These are phyloP conservation scores for Hirsutella rhossiliensis DNA, from an alignment of 2,329 filamentous ascomycete genomes.

Conservation along the genomic window DNA sequence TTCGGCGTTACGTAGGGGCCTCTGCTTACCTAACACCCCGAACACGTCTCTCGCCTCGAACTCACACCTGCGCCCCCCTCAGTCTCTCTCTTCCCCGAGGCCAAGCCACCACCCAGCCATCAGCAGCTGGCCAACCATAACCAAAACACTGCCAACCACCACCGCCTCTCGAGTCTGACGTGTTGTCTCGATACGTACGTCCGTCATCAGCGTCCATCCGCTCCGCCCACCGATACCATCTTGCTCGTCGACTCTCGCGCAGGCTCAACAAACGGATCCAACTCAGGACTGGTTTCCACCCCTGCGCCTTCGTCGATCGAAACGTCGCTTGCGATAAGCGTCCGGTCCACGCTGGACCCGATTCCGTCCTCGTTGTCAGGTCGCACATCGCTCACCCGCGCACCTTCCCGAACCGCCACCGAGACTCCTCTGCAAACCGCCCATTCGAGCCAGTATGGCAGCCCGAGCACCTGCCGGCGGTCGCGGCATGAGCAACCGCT, in stretches of 20 bases:
- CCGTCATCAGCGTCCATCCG: neutral
- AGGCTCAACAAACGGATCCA: neutral
- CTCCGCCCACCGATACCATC: neutral
- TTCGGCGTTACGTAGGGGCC: neutral
- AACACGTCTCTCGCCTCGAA: neutral
- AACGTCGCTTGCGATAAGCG: neutral
- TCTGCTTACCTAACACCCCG: neutral
- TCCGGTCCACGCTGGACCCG: neutral
- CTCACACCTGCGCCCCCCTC: neutral
- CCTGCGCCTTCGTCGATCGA: neutral
- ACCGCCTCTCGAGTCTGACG: slow-evolving; percentile 8
- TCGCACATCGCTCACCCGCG: slow-evolving; percentile 1
- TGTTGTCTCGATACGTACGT: slow-evolving; percentile 6
- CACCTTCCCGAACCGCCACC: slow-evolving; percentile 4
- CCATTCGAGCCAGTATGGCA: slow-evolving; percentile 53
- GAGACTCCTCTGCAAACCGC: neutral
- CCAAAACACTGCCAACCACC: slow-evolving; percentile 4
- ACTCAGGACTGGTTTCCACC: neutral
- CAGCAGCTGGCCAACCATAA: slow-evolving; percentile 1
- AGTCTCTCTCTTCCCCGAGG: neutral
- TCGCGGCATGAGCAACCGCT: slow-evolving; percentile 64
- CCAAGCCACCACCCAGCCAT: slow-evolving; percentile 2
- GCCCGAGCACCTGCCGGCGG: slow-evolving; percentile 58
- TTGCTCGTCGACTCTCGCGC: slow-evolving; percentile 8
- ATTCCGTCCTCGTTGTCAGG: neutral